Evolutionary conservation across 345 rosid species (phyloP), one percentile per base, ranked within the genome.

Genomic region (Boechera stricta): DNA sequence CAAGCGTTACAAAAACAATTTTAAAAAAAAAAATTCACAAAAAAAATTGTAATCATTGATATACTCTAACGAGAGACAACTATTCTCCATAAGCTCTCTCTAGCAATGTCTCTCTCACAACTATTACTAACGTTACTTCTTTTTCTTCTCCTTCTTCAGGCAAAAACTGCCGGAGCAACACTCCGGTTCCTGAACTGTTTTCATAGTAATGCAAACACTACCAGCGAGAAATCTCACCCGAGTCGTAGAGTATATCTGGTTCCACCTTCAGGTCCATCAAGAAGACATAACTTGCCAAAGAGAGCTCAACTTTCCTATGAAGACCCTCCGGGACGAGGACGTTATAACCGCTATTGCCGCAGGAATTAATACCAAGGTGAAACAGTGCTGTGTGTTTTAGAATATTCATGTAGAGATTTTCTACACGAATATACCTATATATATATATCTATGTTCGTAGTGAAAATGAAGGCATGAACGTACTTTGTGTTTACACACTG

Each of bases 201-300:
- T 16, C 10, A 36, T 10, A 16, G 32, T 31, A 15, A 13, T 18
- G 59, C 36, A 44, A 15, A 31, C 28, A 21, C 21, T 12, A 7
- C 39, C 35, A 4, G 6, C 36, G 0, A n/a, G n/a, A 31, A 71
- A 54, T 8, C 44, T 10, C 1, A 4, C 21, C 1, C 41, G 35
- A 39, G 45, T 8, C 54, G 1, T 58, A 35, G 18, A 54, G 33
- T 6, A 9, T 8, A 4, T 69, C 36, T 7, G 16, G 24, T 78
- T 41, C 82, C 82, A 7, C 44, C 75, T 47, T 73, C 82, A 26
- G 71, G 66, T 68, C 82, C 82, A 68, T 68, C 82, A 61, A 35
- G 21, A 60, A 79, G 79, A 53, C 78, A 53, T 38, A 73, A 79
- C 36, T 7, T 77, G 24, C 24, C 24, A 21, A 21, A 21, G 24